These are phyloP conservation scores for Trypanosoma melophagium DNA, from an alignment of 208 protist genomes.

Conservation along the genomic window DNA sequence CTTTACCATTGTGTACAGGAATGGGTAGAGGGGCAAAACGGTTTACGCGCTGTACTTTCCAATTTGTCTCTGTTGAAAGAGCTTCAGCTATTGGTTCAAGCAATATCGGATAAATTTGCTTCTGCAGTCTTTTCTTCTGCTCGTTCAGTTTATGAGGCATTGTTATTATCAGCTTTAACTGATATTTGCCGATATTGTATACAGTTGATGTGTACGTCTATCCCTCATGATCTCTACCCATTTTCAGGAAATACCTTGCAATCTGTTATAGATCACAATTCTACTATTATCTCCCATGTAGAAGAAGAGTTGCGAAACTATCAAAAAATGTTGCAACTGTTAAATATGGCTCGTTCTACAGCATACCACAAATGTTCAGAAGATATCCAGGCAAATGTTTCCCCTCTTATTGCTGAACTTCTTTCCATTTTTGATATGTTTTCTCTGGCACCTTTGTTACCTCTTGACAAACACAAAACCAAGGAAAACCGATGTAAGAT, in stretches of 20 bases:
- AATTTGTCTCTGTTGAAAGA: constrained; percentile 14
- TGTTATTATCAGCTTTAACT: constrained; percentile 23
- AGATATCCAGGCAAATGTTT: constrained; percentile 28
- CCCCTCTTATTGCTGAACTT: constrained; percentile 32
- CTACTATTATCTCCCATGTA: constrained; percentile 6
- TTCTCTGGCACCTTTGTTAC: constrained; percentile 1
- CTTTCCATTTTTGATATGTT: constrained; percentile 31
- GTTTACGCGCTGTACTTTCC: constrained; percentile 9
- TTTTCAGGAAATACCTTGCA: constrained; percentile 21
- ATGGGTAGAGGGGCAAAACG: constrained; percentile 28
- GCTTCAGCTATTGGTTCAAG: constrained; percentile 12
- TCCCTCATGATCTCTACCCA: constrained; percentile 9
- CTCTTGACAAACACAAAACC: constrained; percentile 19
- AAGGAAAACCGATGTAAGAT: constrained; percentile 10
- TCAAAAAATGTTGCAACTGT: constrained; percentile 11
- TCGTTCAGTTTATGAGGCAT: constrained; percentile 17
- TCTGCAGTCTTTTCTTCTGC: constrained; percentile 1
- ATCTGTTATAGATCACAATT: constrained; percentile 24
- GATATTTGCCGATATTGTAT: constrained; percentile 32
- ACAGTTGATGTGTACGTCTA: constrained; percentile 19
- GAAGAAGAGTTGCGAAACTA: constrained; percentile 20
- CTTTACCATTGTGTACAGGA: constrained; percentile 26
- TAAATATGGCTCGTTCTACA: constrained; percentile 25
- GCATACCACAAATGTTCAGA: constrained; percentile 30
- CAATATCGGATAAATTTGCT: constrained; percentile 5